Conservation (phyloP, 441 rosid genomes). For the Adansonia rubrostipa region DNA sequence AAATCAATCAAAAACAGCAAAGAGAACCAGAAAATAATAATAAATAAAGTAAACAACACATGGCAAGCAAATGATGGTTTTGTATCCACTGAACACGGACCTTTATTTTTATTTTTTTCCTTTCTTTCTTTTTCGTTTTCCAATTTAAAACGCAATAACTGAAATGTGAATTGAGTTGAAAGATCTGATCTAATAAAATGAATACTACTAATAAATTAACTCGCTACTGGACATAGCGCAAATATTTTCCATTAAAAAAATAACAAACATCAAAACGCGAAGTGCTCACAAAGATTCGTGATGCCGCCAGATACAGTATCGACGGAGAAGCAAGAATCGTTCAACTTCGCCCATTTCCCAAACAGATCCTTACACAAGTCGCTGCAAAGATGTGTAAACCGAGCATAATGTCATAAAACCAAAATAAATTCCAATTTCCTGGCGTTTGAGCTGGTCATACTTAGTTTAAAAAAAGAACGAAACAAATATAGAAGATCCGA, state of each 20-base stretch:
- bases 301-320: conserved; percentile 93
- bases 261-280: background rate
- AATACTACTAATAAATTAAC: background rate
- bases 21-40: background rate
- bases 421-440: background rate
- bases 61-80: conserved; percentile 5
- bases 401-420: background rate
- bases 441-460: background rate
- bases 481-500: conserved; percentile 1
- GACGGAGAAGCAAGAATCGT: conserved; percentile 69
- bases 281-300: conserved; percentile 81
- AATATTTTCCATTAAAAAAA: background rate
- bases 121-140: background rate
- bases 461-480: background rate
- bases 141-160: background rate
- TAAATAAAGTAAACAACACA: background rate
- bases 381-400: conserved; percentile 44
- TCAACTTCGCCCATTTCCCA: conserved; percentile 68
- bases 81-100: background rate
- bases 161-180: background rate
- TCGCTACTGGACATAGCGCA: background rate
- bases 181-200: background rate
- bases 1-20: background rate
- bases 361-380: conserved; percentile 88
- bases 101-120: background rate